Conservation (phyloP, 1,284 basidiomycete genomes). For the Sanguinoderma infundibulare region DNA sequence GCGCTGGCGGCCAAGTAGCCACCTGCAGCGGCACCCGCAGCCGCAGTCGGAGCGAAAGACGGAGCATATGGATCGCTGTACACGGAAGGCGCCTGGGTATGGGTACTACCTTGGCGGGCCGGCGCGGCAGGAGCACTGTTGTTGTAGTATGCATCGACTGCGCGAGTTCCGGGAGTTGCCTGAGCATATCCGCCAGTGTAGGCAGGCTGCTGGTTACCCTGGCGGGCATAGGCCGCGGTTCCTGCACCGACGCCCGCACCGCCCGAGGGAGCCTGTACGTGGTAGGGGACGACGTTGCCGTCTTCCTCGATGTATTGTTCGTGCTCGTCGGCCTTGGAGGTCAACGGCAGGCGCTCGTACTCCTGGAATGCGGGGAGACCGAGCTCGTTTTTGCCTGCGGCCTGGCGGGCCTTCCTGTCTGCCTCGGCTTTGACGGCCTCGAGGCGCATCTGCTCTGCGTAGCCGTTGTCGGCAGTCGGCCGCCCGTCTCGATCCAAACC, state of each 20-base stretch:
- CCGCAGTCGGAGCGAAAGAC: constrained; percentile 25
- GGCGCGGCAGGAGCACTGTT: constrained; percentile 42
- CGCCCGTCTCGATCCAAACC: constrained; percentile 29
- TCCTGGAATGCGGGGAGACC: constrained; percentile 80
- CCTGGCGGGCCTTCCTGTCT: constrained; percentile 74
- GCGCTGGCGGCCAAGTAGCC: constrained; percentile 15
- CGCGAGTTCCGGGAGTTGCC: constrained; percentile 63
- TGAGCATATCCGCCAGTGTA: constrained; percentile 65
- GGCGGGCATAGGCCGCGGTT: constrained; percentile 30
- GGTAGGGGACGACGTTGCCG: constrained; percentile 47
- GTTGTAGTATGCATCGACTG: constrained; percentile 76
- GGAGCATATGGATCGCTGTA: constrained; percentile 40
- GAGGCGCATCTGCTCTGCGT: constrained; percentile 70
- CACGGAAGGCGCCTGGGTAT: constrained; percentile 42
- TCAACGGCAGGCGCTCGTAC: constrained; percentile 64
- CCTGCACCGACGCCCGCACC: constrained; percentile 30
- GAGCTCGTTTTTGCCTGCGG: constrained; percentile 51
- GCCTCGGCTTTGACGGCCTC: constrained; percentile 84
- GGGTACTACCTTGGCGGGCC: constrained; percentile 46
- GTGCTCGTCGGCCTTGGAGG: constrained; percentile 38
- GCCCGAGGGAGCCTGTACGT: constrained; percentile 19
- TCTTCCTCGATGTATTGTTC: constrained; percentile 52
- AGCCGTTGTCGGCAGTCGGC: constrained; percentile 35
- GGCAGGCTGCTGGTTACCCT: constrained; percentile 27
- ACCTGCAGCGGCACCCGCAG: constrained; percentile 29